A percentile compares a stretch with the other conserved stretches of the same genome.
Evolutionary conservation across 306 rosid species (phyloP).

Genomic region (Cyclanthera cordifolia): DNA sequence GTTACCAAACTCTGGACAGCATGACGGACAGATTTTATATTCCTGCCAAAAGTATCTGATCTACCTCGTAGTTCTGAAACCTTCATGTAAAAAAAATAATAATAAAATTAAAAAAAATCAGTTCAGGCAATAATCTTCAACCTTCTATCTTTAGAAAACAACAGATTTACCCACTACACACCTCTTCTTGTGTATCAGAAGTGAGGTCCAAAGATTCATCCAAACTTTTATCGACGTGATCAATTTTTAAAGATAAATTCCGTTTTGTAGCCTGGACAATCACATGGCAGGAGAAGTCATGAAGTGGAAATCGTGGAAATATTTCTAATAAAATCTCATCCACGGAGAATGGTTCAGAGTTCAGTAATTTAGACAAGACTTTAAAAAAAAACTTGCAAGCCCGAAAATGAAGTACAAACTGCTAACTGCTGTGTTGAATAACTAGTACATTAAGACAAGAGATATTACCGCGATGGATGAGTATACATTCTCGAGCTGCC

Average conservation of each 20-base stretch:
- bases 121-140: not conserved
- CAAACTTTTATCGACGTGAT: conserved; percentile 38
- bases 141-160: not conserved
- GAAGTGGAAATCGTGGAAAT: not conserved
- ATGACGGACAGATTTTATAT: conserved; percentile 34
- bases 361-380: not conserved
- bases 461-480: conserved; percentile 50
- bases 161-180: conserved; percentile 15
- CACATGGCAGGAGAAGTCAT: not conserved
- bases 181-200: conserved; percentile 43
- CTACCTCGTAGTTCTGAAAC: conserved; percentile 34
- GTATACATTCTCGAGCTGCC: conserved; percentile 64
- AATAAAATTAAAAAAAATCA: not conserved
- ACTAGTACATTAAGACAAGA: not conserved
- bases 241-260: conserved; percentile 49
- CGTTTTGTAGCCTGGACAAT: conserved; percentile 53
- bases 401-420: not conserved
- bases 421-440: not conserved
- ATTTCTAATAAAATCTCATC: not conserved
- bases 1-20: conserved; percentile 53
- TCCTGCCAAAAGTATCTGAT: conserved; percentile 31
- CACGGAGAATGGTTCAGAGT: not conserved
- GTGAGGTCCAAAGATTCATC: conserved; percentile 40
- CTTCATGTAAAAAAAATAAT: conserved; percentile 30
- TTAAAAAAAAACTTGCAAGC: not conserved